Percentiles rank a stretch among this genome's conserved stretches.
Evolutionary conservation across 2,329 filamentous ascomycete species (phyloP).

Genomic region (Cadophora gregata): DNA sequence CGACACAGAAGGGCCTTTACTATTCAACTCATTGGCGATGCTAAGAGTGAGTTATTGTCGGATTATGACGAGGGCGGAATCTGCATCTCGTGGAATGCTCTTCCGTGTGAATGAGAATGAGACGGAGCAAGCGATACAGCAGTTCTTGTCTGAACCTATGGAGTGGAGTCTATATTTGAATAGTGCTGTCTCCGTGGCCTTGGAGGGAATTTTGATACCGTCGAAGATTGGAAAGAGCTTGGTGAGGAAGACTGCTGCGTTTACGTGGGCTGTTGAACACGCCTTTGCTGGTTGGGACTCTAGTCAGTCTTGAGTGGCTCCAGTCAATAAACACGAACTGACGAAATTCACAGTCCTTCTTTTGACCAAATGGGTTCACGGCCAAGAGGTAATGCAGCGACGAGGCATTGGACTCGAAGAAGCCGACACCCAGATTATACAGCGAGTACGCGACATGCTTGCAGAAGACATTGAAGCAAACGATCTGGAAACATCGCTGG

Average conservation of each 20-base stretch:
- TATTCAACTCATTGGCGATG: conserved; percentile 17
- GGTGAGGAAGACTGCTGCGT: conserved; percentile 44
- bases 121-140: background rate
- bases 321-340: conserved; percentile 20
- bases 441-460: conserved; percentile 7
- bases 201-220: conserved; percentile 41
- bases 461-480: background rate
- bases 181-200: conserved; percentile 41
- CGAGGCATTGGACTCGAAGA: background rate
- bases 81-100: conserved; percentile 12
- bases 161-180: conserved; percentile 34
- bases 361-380: conserved; percentile 13
- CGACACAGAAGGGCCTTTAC: conserved; percentile 15
- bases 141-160: background rate
- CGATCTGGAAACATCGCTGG: background rate
- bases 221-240: conserved; percentile 41
- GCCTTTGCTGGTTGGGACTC: conserved; percentile 45
- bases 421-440: conserved; percentile 1
- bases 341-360: background rate
- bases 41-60: conserved; percentile 11
- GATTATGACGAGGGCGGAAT: conserved; percentile 14
- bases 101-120: conserved; percentile 8
- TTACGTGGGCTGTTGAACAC: conserved; percentile 46
- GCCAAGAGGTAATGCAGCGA: background rate
- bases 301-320: conserved; percentile 37